phyloP scores from a whole-genome alignment of 495 filamentous ascomycete genomes.

The Pyrenopolyporus hunteri region DNA sequence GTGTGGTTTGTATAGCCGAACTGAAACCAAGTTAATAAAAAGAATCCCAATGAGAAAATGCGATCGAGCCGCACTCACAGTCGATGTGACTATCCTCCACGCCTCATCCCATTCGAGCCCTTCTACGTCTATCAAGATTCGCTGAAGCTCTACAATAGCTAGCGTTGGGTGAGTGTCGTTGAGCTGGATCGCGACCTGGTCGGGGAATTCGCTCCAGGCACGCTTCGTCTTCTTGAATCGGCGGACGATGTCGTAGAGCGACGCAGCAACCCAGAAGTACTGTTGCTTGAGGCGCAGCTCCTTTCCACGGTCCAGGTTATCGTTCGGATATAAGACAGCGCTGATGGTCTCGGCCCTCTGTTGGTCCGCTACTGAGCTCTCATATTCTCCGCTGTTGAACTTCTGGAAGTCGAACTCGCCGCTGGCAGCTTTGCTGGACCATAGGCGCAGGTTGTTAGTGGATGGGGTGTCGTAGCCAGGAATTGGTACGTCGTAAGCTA shows the following conservation, averaged over 20 bases:
- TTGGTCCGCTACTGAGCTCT: constrained; percentile 94
- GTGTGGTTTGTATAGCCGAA: constrained; percentile 99
- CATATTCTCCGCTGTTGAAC: constrained; percentile 98
- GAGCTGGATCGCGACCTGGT: constrained; percentile 94
- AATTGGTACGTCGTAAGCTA: constrained; percentile 94
- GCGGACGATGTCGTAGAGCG: constrained; percentile 92
- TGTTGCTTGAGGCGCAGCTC: constrained; percentile 98
- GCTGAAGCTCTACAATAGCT: constrained; percentile 92
- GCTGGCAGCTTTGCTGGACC: constrained; percentile 95
- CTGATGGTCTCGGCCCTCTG: constrained; percentile 97
- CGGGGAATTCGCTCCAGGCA: constrained; percentile 88
- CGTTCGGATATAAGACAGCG: constrained; percentile 95
- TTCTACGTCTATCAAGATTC: constrained; percentile 89
- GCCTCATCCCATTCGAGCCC: constrained; percentile 92
- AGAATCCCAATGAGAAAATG: not conserved
- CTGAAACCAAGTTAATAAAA: constrained; percentile 35
- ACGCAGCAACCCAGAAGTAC: constrained; percentile 99
- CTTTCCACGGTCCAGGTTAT: constrained; percentile 95
- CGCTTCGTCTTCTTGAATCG: constrained; percentile 97
- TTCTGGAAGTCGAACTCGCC: constrained; percentile 99
- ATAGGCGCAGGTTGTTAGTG: constrained; percentile 94
- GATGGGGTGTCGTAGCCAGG: constrained; percentile 88
- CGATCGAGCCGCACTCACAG: constrained; percentile 40
- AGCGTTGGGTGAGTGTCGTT: constrained; percentile 98
- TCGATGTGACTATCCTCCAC: constrained; percentile 74